Evolutionary conservation across 148 eudicot genomes (phyloP), one percentile per base, ranked within the genome.

Genomic region (Nepenthes gracilis): DNA sequence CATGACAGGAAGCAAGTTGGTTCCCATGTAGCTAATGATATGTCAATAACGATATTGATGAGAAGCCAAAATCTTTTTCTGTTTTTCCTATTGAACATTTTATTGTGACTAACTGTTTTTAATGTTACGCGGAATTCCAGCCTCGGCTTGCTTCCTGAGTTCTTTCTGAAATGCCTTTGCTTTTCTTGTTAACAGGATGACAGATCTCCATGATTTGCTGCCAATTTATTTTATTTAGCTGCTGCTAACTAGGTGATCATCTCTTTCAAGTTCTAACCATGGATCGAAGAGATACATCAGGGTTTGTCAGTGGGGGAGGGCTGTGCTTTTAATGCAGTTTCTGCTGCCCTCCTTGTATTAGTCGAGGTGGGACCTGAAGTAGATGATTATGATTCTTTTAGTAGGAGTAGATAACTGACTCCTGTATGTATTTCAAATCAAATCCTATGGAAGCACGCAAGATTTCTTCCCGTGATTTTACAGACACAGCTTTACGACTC

Each of bases 401-500:
- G 53, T 11, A 59, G 60, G 45, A 13, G 23, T 58, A 49, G 51
- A 75, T 67, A 74, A 66, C 14, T 50, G 53, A 58, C 32, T 7
- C 57, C 43, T 48, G 13, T 45, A 5, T 45, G 56, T 36, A 70
- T 32, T 67, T 62, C 35, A 47, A 47, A 40, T 63, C 61, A 55
- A 60, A 61, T 33, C 57, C 74, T 13, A 64, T 45, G 53, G 48
- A 60, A 35, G 71, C 58, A 51, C 51, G 58, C 64, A 70, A 52
- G 63, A 65, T 63, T 59, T 55, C 55, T 45, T 55, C 66, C 14
- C 58, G 58, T 64, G 45, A 23, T 54, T 51, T 47, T 14, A 34
- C 58, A 0, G 64, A 50, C 48, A 70, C 78, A 55, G 50, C 80
- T 23, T 48, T 66, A 33, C 37, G 37, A 12, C 74, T 73, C 36